phyloP scores from a whole-genome alignment of 208 protist genomes.

The Leishmania major region DNA sequence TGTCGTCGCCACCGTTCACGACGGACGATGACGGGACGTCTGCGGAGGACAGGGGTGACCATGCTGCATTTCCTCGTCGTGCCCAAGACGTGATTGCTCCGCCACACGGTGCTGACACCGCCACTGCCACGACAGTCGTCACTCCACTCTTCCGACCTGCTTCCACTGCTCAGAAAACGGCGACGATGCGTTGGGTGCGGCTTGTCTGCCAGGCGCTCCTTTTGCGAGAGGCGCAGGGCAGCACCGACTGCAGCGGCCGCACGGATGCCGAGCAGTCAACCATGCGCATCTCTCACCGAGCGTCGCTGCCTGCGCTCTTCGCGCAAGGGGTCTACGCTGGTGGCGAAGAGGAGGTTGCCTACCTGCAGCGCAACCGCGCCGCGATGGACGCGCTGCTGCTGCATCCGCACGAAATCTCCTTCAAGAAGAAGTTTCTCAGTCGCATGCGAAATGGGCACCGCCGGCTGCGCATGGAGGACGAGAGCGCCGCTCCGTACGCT shows the following conservation, averaged over 20 bases:
- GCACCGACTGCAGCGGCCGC: background rate
- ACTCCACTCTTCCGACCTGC: background rate
- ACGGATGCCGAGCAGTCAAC: background rate
- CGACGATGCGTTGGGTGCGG: constrained; percentile 34
- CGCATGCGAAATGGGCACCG: constrained; percentile 63
- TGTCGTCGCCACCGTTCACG: background rate
- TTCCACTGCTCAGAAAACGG: constrained; percentile 16
- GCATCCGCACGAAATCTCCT: constrained; percentile 76
- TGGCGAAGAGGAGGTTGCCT: constrained; percentile 58
- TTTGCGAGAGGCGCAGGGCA: constrained; percentile 24
- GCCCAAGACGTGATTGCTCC: background rate
- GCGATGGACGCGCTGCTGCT: constrained; percentile 81
- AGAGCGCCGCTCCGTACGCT: constrained; percentile 30
- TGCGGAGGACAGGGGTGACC: background rate
- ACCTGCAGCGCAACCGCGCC: constrained; percentile 67
- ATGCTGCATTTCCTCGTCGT: background rate
- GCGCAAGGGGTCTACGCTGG: constrained; percentile 73
- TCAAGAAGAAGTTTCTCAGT: constrained; percentile 73
- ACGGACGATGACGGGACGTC: background rate
- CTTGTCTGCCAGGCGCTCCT: constrained; percentile 35
- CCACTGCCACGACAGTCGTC: background rate
- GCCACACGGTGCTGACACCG: background rate
- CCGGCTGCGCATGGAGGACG: constrained; percentile 64
- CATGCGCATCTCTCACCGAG: constrained; percentile 10
- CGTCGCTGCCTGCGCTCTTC: constrained; percentile 64